phyloP scores from a whole-genome alignment of 768 basidiomycete genomes.

The Tricholoma furcatifolium region DNA sequence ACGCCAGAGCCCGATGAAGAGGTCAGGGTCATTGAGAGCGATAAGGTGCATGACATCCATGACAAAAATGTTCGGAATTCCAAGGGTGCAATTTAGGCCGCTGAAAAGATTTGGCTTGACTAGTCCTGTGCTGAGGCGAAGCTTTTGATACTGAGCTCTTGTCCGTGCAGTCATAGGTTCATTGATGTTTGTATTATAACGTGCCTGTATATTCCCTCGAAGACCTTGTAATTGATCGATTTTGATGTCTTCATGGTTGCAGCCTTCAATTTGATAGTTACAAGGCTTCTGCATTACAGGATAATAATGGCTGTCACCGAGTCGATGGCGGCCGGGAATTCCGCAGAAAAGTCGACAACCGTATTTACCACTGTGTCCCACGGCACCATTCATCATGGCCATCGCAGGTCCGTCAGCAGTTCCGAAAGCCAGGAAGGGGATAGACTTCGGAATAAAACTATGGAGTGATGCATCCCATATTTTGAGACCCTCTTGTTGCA shows the following conservation, averaged over 20 bases:
- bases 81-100: conserved; percentile 24
- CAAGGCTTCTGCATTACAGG: conserved; percentile 25
- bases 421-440: conserved; percentile 21
- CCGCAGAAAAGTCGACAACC: conserved; percentile 35
- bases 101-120: no score
- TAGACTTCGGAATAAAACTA: conserved; percentile 13
- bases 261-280: conserved; percentile 22
- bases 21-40: conserved; percentile 33
- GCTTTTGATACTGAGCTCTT: no score
- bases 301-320: conserved; percentile 26
- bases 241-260: conserved; percentile 24
- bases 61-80: conserved; percentile 32
- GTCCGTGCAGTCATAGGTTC: conserved; percentile 34
- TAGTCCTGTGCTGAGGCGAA: no score
- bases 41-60: conserved; percentile 44
- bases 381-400: no score
- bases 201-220: not conserved
- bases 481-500: conserved; percentile 26
- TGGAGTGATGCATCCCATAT: conserved; percentile 28
- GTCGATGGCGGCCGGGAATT: conserved; percentile 24
- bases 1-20: conserved; percentile 34
- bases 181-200: conserved; percentile 22
- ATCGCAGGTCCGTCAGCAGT: no score
- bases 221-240: conserved; percentile 6
- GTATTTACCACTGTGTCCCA: no score